Base-by-base conservation (phyloP, 2,329 filamentous ascomycete genomes). In the Trichoderma koningiopsis region DNA sequence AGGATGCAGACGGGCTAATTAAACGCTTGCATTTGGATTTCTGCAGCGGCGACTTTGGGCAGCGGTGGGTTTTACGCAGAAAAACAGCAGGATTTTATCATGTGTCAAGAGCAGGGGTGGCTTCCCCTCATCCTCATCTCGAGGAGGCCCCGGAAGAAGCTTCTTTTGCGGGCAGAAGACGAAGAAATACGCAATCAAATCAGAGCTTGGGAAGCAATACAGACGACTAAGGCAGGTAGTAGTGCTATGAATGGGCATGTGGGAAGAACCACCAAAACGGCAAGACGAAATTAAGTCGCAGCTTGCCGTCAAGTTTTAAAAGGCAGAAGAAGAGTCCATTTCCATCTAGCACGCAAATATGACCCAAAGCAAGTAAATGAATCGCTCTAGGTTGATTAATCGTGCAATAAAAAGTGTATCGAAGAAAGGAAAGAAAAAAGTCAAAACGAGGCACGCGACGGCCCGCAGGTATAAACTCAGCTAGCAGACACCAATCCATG, bases 271-370 rank as follows among this genome's bases (percentile, higher is more conserved):
- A 75, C 72, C 73, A 70, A 68, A 49, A 72, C 74, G 72, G 65
- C 68, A 72, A 75, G 76, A 77, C 70, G 73, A 69, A 63, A 57
- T 58, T 5, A 13, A 49, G 43, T 52, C 37, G 65, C 52, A 68
- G 69, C 73, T 72, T 69, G 70, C 70, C 72, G 65, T 47, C 69
- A 72, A 66, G 68, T 71, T 74, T 75, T 70, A 73, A 71, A 73
- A 73, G 71, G 70, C 72, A 70, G 74, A 70, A 68, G 35, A 60
- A 53, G 35, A 60, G 10, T 68, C 76, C 78, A 75, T 19, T 72
- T 85, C 82, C 70, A 70, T 88, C 85, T 88, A 76, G 85, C 86
- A 87, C 83, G 80, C 79, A 85, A 86, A 86, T 87, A 85, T 88
- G 86, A 88, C 86, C 85, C 82, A 82, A 76, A 81, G 79, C 76